Conservation (phyloP, 441 rosid genomes). For the Oxalis stricta region DNA sequence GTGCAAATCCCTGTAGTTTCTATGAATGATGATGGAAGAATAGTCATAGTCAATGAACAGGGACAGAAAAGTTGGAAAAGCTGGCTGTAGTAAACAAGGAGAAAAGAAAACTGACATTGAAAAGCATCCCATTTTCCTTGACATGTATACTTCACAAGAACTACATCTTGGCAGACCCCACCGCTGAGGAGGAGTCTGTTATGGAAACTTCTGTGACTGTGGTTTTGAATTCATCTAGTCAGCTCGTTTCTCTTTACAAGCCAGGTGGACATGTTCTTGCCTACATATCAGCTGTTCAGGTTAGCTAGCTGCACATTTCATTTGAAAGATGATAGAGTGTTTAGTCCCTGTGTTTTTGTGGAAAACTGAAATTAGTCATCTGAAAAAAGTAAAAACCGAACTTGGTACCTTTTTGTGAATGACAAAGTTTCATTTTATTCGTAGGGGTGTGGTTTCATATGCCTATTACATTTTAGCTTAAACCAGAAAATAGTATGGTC, state of each 20-base stretch:
- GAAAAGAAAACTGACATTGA: conserved; percentile 57
- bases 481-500: no score
- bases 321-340: no score
- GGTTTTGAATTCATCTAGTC: conserved; percentile 64
- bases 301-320: conserved; percentile 16
- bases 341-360: no score
- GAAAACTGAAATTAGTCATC: no score
- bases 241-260: conserved; percentile 68
- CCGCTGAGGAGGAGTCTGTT: conserved; percentile 76
- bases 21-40: conserved; percentile 65
- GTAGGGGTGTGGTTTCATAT: no score
- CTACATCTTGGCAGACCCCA: conserved; percentile 75
- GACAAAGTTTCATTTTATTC: no score
- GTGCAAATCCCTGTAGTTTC: conserved; percentile 82
- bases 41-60: conserved; percentile 39
- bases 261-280: conserved; percentile 82
- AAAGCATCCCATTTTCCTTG: conserved; percentile 61
- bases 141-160: conserved; percentile 76
- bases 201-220: conserved; percentile 69
- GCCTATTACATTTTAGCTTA: no score
- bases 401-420: no score
- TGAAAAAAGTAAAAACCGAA: no score
- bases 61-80: conserved; percentile 25
- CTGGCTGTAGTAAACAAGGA: conserved; percentile 59
- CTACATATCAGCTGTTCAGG: conserved; percentile 53